Conservation (phyloP, 345 rosid genomes). For the thale cress (Arabidopsis thaliana) region DNA sequence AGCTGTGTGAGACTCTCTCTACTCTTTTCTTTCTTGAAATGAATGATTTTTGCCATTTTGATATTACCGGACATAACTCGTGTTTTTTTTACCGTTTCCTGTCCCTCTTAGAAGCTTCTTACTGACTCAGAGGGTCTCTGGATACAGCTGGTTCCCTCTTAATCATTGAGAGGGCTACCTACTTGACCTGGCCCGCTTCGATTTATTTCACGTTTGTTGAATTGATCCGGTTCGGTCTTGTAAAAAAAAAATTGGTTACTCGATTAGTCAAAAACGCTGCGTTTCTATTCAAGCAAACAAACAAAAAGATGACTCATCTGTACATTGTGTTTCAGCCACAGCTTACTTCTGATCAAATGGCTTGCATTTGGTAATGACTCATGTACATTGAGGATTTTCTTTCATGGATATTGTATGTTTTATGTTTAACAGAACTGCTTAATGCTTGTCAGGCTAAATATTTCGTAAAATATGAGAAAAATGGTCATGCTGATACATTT, state of each 20-base stretch:
- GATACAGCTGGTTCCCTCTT: conserved; percentile 44
- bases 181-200: conserved; percentile 31
- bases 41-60: background rate
- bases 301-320: too few relatives aligned
- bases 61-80: conserved; percentile 1
- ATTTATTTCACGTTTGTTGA: background rate
- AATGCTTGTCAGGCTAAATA: background rate
- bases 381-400: too few relatives aligned
- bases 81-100: conserved; percentile 36
- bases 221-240: background rate
- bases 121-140: conserved; percentile 42
- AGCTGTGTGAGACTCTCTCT: conserved; percentile 30
- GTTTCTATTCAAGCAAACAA: background rate
- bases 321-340: too few relatives aligned
- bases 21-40: conserved; percentile 4
- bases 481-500: background rate
- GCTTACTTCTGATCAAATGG: too few relatives aligned
- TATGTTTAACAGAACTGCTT: background rate
- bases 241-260: background rate
- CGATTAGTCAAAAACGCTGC: conserved; percentile 29
- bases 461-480: background rate
- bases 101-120: conserved; percentile 32
- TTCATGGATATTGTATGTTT: too few relatives aligned
- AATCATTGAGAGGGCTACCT: conserved; percentile 35
- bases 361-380: too few relatives aligned